Evolutionary conservation across 306 rosid genomes (phyloP).

Genomic region (Trifolium fragiferum): DNA sequence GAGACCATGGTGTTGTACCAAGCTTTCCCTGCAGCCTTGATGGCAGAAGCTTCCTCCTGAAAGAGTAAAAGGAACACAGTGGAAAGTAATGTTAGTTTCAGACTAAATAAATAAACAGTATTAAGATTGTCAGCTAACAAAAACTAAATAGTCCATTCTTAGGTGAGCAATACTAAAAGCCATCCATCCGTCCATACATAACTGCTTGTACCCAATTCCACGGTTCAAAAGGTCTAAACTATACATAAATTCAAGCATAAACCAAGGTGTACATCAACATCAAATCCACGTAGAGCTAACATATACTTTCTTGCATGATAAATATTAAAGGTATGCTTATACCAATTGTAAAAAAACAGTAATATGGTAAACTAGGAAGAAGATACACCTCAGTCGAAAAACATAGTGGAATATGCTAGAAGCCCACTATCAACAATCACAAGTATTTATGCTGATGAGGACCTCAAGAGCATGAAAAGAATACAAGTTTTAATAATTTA

Average conservation of each 20-base stretch:
- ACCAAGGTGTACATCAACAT: too few relatives aligned
- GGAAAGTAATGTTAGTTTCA: neutral
- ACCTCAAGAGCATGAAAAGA: neutral
- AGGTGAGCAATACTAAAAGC: neutral
- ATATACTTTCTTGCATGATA: neutral
- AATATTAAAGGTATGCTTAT: neutral
- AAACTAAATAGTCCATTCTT: neutral
- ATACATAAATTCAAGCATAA: too few relatives aligned
- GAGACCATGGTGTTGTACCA: slow-evolving; percentile 89
- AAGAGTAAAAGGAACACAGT: neutral
- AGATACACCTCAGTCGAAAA: neutral
- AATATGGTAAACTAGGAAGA: neutral
- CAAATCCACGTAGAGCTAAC: neutral
- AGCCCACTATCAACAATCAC: neutral
- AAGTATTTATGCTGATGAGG: neutral
- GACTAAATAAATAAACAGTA: neutral
- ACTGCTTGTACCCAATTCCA: too few relatives aligned
- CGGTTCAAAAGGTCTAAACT: too few relatives aligned
- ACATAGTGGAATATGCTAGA: neutral
- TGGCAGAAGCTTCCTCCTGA: slow-evolving; percentile 73
- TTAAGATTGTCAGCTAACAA: neutral
- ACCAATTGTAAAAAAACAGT: neutral
- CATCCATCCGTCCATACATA: neutral
- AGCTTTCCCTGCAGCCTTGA: slow-evolving; percentile 79
- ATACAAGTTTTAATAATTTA: too few relatives aligned